These are phyloP conservation scores for Boletus pseudopeckii DNA, from an alignment of 768 basidiomycete species.

Conservation along the genomic window DNA sequence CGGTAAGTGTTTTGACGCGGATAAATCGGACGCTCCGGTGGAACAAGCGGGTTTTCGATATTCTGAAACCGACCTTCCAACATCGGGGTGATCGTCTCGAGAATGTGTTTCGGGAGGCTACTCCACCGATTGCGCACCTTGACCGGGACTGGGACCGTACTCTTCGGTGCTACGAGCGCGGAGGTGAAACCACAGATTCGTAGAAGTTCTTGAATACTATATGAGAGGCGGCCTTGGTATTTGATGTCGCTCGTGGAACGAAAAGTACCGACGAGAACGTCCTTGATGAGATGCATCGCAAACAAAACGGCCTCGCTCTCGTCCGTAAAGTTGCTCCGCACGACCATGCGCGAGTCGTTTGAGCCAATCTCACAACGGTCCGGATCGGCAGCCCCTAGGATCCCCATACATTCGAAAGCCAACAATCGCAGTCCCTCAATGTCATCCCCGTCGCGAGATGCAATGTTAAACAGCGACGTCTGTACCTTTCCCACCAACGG, in stretches of 20 bases:
- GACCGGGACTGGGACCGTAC: slow-evolving; percentile 48
- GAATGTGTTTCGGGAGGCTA: slow-evolving; percentile 71
- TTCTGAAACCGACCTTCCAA: slow-evolving; percentile 66
- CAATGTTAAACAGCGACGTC: slow-evolving; percentile 60
- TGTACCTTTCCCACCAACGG: slow-evolving; percentile 67
- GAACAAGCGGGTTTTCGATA: slow-evolving; percentile 38
- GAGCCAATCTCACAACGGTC: slow-evolving; percentile 76
- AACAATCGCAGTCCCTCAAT: slow-evolving; percentile 62
- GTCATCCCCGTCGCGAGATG: slow-evolving; percentile 76
- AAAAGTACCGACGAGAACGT: slow-evolving; percentile 86
- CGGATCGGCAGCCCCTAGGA: slow-evolving; percentile 91
- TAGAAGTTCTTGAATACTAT: slow-evolving; percentile 87
- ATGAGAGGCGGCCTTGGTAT: slow-evolving; percentile 87
- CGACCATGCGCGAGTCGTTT: slow-evolving; percentile 60
- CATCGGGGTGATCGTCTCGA: slow-evolving; percentile 83
- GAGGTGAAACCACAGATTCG: slow-evolving; percentile 83
- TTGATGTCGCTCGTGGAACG: slow-evolving; percentile 91
- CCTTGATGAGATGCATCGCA: slow-evolving; percentile 79
- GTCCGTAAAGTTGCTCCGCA: slow-evolving; percentile 78
- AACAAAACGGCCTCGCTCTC: slow-evolving; percentile 74
- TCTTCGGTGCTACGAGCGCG: slow-evolving; percentile 59
- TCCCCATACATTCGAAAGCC: slow-evolving; percentile 88
- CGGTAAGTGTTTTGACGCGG: slow-evolving; percentile 74
- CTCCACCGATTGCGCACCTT: slow-evolving; percentile 79
- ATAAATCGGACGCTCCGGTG: slow-evolving; percentile 73